Conservation (phyloP, 1,139 yeast genomes). For the Magnusiomyces suaveolens region DNA sequence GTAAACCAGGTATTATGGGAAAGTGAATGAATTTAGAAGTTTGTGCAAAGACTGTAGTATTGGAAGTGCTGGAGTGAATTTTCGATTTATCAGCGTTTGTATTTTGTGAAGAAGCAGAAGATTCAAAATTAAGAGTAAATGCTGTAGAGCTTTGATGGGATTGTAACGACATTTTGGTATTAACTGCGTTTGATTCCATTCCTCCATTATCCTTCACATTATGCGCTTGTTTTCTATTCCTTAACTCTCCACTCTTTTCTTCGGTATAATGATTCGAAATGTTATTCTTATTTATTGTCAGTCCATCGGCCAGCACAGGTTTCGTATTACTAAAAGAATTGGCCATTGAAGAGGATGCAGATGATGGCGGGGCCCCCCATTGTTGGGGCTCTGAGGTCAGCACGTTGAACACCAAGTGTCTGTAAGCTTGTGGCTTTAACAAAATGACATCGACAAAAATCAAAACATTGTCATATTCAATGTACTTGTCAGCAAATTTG, state of each 20-base stretch:
- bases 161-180: too few species aligned
- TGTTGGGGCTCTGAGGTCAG: slow-evolving; percentile 30
- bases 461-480: slow-evolving; percentile 79
- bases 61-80: background rate
- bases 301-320: too few species aligned
- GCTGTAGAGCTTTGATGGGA: too few species aligned
- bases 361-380: slow-evolving; percentile 3
- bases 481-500: slow-evolving; percentile 76
- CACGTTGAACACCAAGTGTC: slow-evolving; percentile 76
- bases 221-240: background rate
- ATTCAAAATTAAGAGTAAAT: too few species aligned
- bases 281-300: too few species aligned
- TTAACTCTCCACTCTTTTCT: background rate
- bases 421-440: slow-evolving; percentile 78
- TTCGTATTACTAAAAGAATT: background rate
- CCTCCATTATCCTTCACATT: too few species aligned
- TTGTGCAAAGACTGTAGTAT: background rate
- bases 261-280: too few species aligned
- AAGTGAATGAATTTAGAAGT: background rate
- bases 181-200: too few species aligned
- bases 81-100: background rate
- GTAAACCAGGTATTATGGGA: slow-evolving; percentile 14
- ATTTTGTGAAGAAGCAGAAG: too few species aligned
- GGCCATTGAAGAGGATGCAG: background rate
- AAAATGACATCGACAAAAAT: slow-evolving; percentile 74